phyloP scores from a whole-genome alignment of 106 monocot genomes.

The Gastrodia elata region DNA sequence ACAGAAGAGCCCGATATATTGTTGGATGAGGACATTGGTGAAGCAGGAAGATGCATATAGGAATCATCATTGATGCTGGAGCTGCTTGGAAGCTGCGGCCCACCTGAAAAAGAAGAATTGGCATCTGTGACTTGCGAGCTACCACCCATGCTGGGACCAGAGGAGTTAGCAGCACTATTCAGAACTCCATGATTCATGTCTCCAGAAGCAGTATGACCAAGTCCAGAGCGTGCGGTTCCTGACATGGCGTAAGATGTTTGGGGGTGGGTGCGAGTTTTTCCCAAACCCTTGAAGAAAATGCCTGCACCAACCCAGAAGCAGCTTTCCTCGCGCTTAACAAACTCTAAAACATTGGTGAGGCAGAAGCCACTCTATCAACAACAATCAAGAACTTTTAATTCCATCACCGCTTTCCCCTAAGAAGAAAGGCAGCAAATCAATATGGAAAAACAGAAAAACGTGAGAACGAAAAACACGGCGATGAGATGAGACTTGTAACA shows the following conservation, averaged over 20 bases:
- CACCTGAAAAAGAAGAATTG: slow-evolving; percentile 45
- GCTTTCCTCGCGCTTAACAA: neutral
- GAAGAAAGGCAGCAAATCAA: neutral
- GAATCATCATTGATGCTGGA: slow-evolving; percentile 58
- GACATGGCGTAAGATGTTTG: slow-evolving; percentile 12
- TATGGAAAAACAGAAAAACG: neutral
- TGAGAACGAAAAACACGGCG: neutral
- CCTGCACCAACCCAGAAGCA: neutral
- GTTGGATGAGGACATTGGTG: slow-evolving; percentile 66
- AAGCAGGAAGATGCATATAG: slow-evolving; percentile 40
- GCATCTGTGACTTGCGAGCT: slow-evolving; percentile 65
- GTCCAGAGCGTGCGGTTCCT: slow-evolving; percentile 8
- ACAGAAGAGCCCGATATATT: slow-evolving; percentile 54
- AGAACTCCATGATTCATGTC: slow-evolving; percentile 38
- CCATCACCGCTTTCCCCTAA: neutral
- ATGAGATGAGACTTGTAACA: neutral
- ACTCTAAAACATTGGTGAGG: neutral
- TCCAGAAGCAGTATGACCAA: slow-evolving; percentile 12
- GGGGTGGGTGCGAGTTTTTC: neutral
- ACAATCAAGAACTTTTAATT: neutral
- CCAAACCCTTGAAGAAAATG: slow-evolving; percentile 25
- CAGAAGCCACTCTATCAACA: neutral
- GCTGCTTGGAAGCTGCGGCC: slow-evolving; percentile 52
- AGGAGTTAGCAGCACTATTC: slow-evolving; percentile 45
- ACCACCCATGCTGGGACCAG: slow-evolving; percentile 44